Evolutionary conservation across 1,139 yeast species (phyloP).

Genomic region (Scheffersomyces segobiensis): DNA sequence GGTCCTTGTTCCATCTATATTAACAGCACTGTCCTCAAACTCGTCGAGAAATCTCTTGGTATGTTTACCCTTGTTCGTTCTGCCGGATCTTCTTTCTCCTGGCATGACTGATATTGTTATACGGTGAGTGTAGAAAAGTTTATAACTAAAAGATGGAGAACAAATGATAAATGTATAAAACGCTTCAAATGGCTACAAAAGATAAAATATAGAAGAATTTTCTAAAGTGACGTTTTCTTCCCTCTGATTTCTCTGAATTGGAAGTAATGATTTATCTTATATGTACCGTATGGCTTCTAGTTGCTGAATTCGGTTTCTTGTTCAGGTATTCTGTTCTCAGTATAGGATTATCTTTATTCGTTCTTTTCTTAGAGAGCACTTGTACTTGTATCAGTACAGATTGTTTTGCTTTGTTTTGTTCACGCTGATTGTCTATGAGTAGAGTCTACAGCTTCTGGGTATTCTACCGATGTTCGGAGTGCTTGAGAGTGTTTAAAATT

Average conservation of each 20-base stretch:
- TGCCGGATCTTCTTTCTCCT: slow-evolving; percentile 25
- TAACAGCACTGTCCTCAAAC: background rate
- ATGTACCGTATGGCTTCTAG: background rate
- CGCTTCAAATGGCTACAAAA: background rate
- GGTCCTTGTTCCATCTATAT: background rate
- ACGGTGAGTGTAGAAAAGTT: background rate
- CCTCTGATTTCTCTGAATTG: background rate
- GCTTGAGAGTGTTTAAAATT: background rate
- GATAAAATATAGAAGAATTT: too few relatives aligned
- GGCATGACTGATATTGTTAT: background rate
- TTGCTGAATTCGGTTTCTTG: background rate
- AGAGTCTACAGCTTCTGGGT: background rate
- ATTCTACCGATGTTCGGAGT: background rate
- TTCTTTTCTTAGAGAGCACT: background rate
- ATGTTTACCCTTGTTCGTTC: slow-evolving; percentile 45
- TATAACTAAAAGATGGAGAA: too few relatives aligned
- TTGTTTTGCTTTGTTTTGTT: background rate
- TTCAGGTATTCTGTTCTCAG: background rate
- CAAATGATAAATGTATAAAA: background rate
- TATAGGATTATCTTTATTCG: too few relatives aligned
- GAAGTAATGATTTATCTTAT: background rate
- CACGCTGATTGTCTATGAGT: background rate
- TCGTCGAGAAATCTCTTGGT: slow-evolving; percentile 29
- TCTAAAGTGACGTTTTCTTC: background rate
- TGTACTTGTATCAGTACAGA: background rate